These are phyloP conservation scores for Letharia lupina DNA, from an alignment of 495 filamentous ascomycete genomes.

Conservation along the genomic window DNA sequence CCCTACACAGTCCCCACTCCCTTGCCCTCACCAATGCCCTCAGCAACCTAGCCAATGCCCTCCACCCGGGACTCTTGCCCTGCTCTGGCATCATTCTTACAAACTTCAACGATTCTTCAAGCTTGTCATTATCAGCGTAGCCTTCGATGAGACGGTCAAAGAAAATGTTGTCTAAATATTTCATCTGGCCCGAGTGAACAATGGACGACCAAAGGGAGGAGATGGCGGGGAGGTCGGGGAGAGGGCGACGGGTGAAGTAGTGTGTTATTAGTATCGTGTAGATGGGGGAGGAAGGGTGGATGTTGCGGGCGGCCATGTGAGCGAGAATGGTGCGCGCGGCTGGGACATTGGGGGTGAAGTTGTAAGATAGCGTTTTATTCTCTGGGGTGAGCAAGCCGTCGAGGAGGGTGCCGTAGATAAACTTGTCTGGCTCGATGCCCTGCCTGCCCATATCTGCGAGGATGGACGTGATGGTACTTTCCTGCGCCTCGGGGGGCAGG, in stretches of 20 bases:
- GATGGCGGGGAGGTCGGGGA: slow-evolving; percentile 48
- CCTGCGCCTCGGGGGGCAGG: slow-evolving; percentile 30
- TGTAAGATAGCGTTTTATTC: slow-evolving; percentile 13
- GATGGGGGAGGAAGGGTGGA: slow-evolving; percentile 50
- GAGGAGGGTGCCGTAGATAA: slow-evolving; percentile 56
- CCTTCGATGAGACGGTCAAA: slow-evolving; percentile 61
- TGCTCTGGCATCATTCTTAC: slow-evolving; percentile 37
- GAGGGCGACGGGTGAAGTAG: slow-evolving; percentile 47
- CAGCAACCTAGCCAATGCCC: slow-evolving; percentile 40
- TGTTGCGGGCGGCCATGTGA: slow-evolving; percentile 45
- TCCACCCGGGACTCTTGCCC: slow-evolving; percentile 37
- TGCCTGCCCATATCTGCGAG: slow-evolving; percentile 44
- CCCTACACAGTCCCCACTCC: slow-evolving; percentile 34
- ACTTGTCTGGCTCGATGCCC: slow-evolving; percentile 46
- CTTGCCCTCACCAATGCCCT: slow-evolving; percentile 36
- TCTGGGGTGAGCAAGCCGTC: slow-evolving; percentile 45
- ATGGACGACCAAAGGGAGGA: slow-evolving; percentile 44
- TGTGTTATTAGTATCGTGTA: slow-evolving; percentile 65
- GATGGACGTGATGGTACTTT: slow-evolving; percentile 32
- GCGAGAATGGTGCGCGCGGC: slow-evolving; percentile 52
- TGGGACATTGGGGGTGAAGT: slow-evolving; percentile 28
- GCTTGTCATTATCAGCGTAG: slow-evolving; percentile 45
- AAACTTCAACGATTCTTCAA: slow-evolving; percentile 42
- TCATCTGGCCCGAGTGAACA: not conserved
- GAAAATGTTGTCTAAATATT: slow-evolving; percentile 47